Evolutionary conservation across 2,329 filamentous ascomycete genomes (phyloP), one percentile per base, ranked within the genome.

Genomic region (Sporothrix protearum): DNA sequence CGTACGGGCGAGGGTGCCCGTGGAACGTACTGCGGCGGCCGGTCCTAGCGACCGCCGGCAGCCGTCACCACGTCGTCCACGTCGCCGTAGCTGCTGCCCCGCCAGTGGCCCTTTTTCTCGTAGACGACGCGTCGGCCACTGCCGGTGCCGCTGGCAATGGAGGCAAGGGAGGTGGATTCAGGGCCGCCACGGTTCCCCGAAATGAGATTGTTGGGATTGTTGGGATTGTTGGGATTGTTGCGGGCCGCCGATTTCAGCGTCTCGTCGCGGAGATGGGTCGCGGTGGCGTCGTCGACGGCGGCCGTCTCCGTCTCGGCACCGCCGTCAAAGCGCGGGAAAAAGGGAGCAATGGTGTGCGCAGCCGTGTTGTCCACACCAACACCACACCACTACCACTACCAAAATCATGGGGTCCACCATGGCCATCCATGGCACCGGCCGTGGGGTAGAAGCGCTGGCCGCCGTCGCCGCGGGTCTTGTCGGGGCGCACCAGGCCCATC

Each of bases 401-500:
- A n/a, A n/a, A n/a, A n/a, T n/a, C n/a, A n/a, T n/a, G n/a, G n/a
- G 22, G n/a, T 7, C 25, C 28, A n/a, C 28, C 63, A 51, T 8
- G 9, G 69, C 25, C 25, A 6, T 53, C 45, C 25, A 53, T 8
- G n/a, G 68, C 68, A 2, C 33, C 22, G 28, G n/a, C 51, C 8
- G 64, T 51, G 7, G 68, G 33, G n/a, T 72, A 76, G 68, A 75
- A 79, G 19, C 78, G 79, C 75, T 81, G 77, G 12, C 88, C 88
- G 42, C 88, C 88, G 76, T 91, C 89, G 10, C 82, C 87, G 12
- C 88, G 84, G 9, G 82, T 85, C 74, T 88, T 89, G 69, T 89
- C 88, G 1, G 85, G 85, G 36, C 83, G 82, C 70, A 84, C 82
- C 81, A 92, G 88, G 71, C 89, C 85, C 45, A 85, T 84, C 71